A percentile compares a stretch with the other conserved stretches of the same genome.
Conservation (phyloP, 176 grass and related monocot genomes). For the Aechmea fasciata region DNA sequence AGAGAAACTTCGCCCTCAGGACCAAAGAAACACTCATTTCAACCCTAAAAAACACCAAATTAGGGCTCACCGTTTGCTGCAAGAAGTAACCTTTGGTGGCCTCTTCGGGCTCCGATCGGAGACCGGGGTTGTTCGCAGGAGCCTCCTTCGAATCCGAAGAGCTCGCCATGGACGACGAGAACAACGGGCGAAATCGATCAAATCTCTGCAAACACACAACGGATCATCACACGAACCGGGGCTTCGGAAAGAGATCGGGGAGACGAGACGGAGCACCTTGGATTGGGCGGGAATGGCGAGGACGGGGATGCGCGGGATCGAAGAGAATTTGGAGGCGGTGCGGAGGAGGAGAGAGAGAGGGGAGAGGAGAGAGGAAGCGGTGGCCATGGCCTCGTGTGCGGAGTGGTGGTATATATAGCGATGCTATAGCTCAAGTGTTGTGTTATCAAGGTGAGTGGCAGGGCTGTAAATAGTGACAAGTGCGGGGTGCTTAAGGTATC, state of each 20-base stretch:
- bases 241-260: background rate
- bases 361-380: slow-evolving; percentile 16
- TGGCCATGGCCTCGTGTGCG: slow-evolving; percentile 26
- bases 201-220: slow-evolving; percentile 28
- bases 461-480: no score
- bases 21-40: no score
- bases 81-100: slow-evolving; percentile 90
- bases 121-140: slow-evolving; percentile 58
- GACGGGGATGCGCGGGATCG: slow-evolving; percentile 15
- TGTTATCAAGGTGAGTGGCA: no score
- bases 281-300: background rate
- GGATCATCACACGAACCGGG: background rate
- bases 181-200: slow-evolving; percentile 28
- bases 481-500: no score
- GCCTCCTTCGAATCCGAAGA: slow-evolving; percentile 65
- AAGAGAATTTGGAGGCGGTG: slow-evolving; percentile 14
- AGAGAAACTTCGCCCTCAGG: background rate
- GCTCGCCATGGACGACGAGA: slow-evolving; percentile 37
- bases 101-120: slow-evolving; percentile 47
- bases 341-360: slow-evolving; percentile 16
- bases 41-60: background rate
- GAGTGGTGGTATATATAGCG: no score
- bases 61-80: slow-evolving; percentile 63
- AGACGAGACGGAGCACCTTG: slow-evolving; percentile 15
- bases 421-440: no score